Evolutionary conservation across 352 stramenopile genomes (phyloP), one percentile per base, ranked within the genome.

Genomic region (Phytophthora megakarya): DNA sequence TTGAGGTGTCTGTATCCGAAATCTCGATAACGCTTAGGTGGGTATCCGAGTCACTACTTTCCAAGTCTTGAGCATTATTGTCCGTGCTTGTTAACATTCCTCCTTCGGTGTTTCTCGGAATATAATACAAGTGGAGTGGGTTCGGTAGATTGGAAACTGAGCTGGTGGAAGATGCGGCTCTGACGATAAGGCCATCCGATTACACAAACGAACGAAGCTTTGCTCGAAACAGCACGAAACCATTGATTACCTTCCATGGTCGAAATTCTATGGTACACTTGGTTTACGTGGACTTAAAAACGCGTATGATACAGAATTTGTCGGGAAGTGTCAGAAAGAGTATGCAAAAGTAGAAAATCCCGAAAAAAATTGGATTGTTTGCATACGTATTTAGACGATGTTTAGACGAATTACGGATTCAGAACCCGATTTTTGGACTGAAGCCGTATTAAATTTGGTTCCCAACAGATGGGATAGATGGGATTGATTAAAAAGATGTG

Each of bases 401-500:
- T n/a, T n/a, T n/a, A n/a, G n/a, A n/a, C n/a, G n/a, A n/a, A n/a
- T n/a, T n/a, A n/a, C n/a, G 26, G 26, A 32, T 32, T 9, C 26
- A 32, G 26, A 32, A 32, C 5, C 9, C 9, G n/a, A n/a, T n/a
- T n/a, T n/a, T n/a, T n/a, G n/a, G n/a, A n/a, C n/a, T n/a, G n/a
- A n/a, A n/a, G n/a, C n/a, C n/a, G n/a, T n/a, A n/a, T n/a, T n/a
- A n/a, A n/a, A n/a, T 32, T 4, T 9, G 26, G 9, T 32, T 32
- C 26, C 4, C 26, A 32, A 9, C 30, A 35, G 30, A 32, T 32
- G 5, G 15, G 37, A 62, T 42, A 62, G 30, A 44, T 62, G 54
- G 54, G 54, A 62, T 62, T 12, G 43, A 47, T 55, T 48, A 47
- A 53, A n/a, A 16, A 16, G 43, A 62, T 62, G 54, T 62, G 53